These are phyloP conservation scores for Macroventuria anomochaeta DNA, from an alignment of 2,329 filamentous ascomycete species.

Conservation along the genomic window DNA sequence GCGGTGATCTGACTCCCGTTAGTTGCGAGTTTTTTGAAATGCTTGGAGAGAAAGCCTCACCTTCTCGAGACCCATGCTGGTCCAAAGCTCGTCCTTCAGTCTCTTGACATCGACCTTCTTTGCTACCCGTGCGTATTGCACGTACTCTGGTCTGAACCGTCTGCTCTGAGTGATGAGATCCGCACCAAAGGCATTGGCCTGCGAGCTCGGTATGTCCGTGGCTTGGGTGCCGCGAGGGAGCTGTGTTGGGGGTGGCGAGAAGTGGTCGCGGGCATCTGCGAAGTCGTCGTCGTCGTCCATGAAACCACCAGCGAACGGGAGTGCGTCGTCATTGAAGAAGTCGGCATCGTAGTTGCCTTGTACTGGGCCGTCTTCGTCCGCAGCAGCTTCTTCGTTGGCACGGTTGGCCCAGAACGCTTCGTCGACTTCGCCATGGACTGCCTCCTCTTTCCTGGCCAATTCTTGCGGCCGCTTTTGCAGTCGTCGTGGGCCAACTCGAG, in stretches of 20 bases:
- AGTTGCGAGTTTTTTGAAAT: slow-evolving; percentile 1
- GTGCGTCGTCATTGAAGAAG: slow-evolving; percentile 91
- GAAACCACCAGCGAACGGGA: slow-evolving; percentile 70
- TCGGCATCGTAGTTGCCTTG: slow-evolving; percentile 92
- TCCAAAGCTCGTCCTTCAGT: slow-evolving; percentile 71
- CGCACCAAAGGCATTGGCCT: slow-evolving; percentile 65
- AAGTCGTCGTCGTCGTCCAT: slow-evolving; percentile 73
- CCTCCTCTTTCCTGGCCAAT: slow-evolving; percentile 49
- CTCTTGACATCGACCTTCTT: slow-evolving; percentile 71
- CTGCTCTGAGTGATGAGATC: slow-evolving; percentile 68
- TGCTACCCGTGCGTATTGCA: slow-evolving; percentile 69
- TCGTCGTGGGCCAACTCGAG: slow-evolving; percentile 74
- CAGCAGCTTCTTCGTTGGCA: slow-evolving; percentile 37
- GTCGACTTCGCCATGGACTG: slow-evolving; percentile 80
- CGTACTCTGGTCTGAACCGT: slow-evolving; percentile 67
- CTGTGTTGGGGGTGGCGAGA: slow-evolving; percentile 71
- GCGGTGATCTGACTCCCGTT: slow-evolving; percentile 26
- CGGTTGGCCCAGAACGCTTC: slow-evolving; percentile 90
- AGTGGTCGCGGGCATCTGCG: slow-evolving; percentile 79
- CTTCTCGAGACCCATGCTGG: slow-evolving; percentile 62
- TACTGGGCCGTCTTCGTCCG: slow-evolving; percentile 63
- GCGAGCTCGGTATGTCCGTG: slow-evolving; percentile 59
- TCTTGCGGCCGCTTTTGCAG: slow-evolving; percentile 41
- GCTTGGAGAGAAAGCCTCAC: slow-evolving; percentile 30
- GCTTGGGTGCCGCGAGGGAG: slow-evolving; percentile 38